These are phyloP conservation scores for Botryotinia convoluta DNA, from an alignment of 2,329 filamentous ascomycete species.

Conservation along the genomic window DNA sequence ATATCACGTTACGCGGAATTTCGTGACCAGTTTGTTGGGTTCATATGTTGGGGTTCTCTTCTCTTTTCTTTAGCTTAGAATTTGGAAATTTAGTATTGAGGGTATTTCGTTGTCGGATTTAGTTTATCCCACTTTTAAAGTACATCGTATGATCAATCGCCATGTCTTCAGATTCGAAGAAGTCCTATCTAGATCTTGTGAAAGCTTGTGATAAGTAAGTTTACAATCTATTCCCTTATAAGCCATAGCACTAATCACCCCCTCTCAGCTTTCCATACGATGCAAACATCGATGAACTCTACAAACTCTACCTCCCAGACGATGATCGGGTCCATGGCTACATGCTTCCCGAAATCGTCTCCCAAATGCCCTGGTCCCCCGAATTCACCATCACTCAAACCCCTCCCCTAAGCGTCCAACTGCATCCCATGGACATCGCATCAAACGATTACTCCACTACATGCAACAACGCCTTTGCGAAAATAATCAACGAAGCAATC, in stretches of 20 bases:
- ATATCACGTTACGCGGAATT: not conserved
- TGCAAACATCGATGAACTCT: conserved; percentile 35
- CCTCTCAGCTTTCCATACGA: conserved; percentile 21
- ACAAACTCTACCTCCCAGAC: conserved; percentile 46
- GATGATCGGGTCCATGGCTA: conserved; percentile 50
- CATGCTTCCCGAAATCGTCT: conserved; percentile 46
- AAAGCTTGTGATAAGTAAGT: conserved; percentile 45
- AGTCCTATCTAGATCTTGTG: conserved; percentile 41
- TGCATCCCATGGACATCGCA: conserved; percentile 32
- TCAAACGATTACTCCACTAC: conserved; percentile 40
- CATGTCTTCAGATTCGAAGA: conserved; percentile 9
- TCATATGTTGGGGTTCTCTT: not conserved
- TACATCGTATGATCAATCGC: not conserved
- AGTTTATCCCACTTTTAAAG: not conserved
- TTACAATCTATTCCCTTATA: not conserved
- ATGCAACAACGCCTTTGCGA: conserved; percentile 39
- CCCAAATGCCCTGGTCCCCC: conserved; percentile 47
- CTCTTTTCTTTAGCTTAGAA: not conserved
- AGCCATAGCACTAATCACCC: not conserved
- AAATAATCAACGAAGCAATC: conserved; percentile 42
- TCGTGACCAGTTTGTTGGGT: not conserved
- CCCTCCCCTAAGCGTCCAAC: conserved; percentile 37
- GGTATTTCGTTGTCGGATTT: not conserved
- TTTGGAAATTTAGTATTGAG: not conserved
- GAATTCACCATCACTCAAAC: conserved; percentile 40